Conservation (phyloP, 305 asterid species). For the Plantago rigida region DNA sequence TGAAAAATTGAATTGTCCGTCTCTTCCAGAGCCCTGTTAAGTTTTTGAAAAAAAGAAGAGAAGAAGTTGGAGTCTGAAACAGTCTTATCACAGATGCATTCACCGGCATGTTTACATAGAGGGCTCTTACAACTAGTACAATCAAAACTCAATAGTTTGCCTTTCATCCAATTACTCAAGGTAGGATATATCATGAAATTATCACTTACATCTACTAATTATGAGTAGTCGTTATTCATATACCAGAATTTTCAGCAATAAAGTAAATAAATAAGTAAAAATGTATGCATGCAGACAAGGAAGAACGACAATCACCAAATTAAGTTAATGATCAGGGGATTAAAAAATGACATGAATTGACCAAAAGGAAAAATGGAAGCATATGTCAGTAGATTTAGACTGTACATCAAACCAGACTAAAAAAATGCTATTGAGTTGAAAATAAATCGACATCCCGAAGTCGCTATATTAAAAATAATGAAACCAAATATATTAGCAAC, state of each 20-base stretch:
- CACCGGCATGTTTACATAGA: too few relatives aligned
- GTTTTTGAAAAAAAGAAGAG: too few relatives aligned
- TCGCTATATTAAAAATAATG: background rate
- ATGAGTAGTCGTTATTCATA: background rate
- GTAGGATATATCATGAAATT: constrained; percentile 3
- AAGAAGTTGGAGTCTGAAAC: too few relatives aligned
- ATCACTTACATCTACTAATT: background rate
- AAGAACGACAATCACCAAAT: background rate
- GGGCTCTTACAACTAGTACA: constrained; percentile 2
- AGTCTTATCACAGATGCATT: too few relatives aligned
- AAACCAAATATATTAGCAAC: constrained; percentile 11
- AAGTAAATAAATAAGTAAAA: background rate
- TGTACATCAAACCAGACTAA: background rate
- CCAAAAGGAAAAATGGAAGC: constrained; percentile 4
- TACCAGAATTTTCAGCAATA: background rate
- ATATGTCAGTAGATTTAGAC: background rate
- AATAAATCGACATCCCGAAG: background rate
- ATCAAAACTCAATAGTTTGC: constrained; percentile 3
- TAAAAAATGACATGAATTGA: background rate
- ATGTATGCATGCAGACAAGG: background rate
- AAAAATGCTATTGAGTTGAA: background rate
- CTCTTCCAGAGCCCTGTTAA: constrained; percentile 70
- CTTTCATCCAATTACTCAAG: background rate
- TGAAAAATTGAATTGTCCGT: constrained; percentile 72
- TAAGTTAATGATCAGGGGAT: background rate